Conservation (phyloP, 179 eudicot genomes). For the Nepenthes alata region DNA sequence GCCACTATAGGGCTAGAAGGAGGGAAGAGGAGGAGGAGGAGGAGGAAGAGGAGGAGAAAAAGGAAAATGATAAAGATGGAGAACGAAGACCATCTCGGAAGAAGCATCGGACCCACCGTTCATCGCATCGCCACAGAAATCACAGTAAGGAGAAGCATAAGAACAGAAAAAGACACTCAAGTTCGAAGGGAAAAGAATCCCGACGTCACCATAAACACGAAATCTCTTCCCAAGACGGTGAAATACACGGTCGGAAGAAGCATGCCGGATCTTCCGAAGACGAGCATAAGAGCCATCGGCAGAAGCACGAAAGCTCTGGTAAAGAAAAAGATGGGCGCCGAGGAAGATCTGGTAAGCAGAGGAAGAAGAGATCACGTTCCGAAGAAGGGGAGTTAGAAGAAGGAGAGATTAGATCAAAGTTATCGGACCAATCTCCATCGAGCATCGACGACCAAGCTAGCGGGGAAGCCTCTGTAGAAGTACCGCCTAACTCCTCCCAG, state of each 20-base stretch:
- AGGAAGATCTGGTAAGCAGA: slow-evolving; percentile 23
- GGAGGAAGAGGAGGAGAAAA: slow-evolving; percentile 15
- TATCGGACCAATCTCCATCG: slow-evolving; percentile 40
- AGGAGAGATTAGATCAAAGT: slow-evolving; percentile 64
- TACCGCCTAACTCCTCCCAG: slow-evolving; percentile 21
- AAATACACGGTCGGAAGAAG: not conserved
- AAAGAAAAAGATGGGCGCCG: slow-evolving; percentile 13
- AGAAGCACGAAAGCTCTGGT: not conserved
- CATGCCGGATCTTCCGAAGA: not conserved
- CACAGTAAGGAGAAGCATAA: slow-evolving; percentile 29
- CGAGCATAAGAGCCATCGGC: not conserved
- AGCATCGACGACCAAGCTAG: slow-evolving; percentile 23
- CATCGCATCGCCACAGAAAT: slow-evolving; percentile 48
- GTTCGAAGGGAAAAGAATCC: slow-evolving; percentile 30
- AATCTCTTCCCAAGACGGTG: not conserved
- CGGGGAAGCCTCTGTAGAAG: slow-evolving; percentile 45
- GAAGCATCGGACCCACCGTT: slow-evolving; percentile 36
- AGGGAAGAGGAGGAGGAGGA: slow-evolving; percentile 23
- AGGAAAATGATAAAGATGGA: slow-evolving; percentile 21
- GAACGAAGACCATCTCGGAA: slow-evolving; percentile 32
- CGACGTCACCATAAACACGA: slow-evolving; percentile 8
- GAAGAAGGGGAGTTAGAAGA: slow-evolving; percentile 64
- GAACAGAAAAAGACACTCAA: slow-evolving; percentile 38
- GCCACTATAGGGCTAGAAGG: slow-evolving; percentile 45
- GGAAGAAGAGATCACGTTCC: slow-evolving; percentile 19